Evolutionary conservation across 2,329 filamentous ascomycete species (phyloP).

Genomic region (Fusarium sp.): DNA sequence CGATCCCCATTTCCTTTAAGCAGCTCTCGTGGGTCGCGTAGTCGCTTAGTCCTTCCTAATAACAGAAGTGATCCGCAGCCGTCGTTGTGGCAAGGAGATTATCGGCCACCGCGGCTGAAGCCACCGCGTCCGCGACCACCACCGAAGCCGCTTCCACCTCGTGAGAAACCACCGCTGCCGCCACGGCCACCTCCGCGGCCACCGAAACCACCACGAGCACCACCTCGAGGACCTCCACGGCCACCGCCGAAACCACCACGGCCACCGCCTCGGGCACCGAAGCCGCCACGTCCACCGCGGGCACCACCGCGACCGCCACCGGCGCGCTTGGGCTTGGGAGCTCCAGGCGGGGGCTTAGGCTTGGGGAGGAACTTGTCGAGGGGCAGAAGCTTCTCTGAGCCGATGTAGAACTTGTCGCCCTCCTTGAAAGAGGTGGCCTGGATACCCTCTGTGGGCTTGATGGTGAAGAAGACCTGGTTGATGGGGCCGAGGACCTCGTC

Average conservation of each 20-base stretch:
- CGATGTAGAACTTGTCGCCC: conserved; percentile 98
- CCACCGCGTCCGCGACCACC: conserved; percentile 45
- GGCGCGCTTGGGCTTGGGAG: conserved; percentile 71
- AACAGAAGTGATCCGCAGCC: conserved; percentile 6
- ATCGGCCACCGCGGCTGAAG: conserved; percentile 46
- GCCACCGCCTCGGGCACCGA: conserved; percentile 46
- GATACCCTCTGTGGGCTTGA: conserved; percentile 97
- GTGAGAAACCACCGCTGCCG: conserved; percentile 39
- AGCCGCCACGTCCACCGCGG: conserved; percentile 50
- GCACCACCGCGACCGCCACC: conserved; percentile 58
- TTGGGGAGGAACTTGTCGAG: conserved; percentile 97
- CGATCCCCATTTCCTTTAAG: background rate
- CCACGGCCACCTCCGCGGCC: conserved; percentile 39
- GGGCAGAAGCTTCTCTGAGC: conserved; percentile 91
- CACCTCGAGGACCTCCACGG: conserved; percentile 48
- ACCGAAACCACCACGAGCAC: conserved; percentile 37
- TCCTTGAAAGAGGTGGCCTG: conserved; percentile 93
- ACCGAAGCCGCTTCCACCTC: conserved; percentile 42
- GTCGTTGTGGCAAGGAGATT: conserved; percentile 12
- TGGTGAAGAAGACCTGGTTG: conserved; percentile 98
- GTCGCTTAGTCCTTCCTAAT: conserved; percentile 7
- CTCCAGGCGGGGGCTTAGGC: conserved; percentile 79
- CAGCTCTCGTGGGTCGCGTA: conserved; percentile 36
- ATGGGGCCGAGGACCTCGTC: conserved; percentile 98
- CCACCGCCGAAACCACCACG: conserved; percentile 53